A percentile compares a stretch with the other conserved stretches of the same genome.
Evolutionary conservation across 2,329 filamentous ascomycete species (phyloP).

Genomic region (Pezicula rhizophila): DNA sequence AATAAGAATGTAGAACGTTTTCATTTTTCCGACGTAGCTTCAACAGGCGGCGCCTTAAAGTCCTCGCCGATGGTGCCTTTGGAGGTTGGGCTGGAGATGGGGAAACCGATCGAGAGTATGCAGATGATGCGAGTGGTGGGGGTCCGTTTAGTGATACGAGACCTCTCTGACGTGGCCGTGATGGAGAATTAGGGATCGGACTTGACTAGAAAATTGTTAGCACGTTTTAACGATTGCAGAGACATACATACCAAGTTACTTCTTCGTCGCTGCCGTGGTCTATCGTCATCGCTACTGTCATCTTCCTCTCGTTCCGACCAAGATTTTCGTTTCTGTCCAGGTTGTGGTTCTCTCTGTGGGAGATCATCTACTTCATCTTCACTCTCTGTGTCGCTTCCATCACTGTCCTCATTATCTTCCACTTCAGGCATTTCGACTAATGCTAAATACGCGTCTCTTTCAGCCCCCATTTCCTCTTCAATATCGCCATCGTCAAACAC

Average conservation of each 20-base stretch:
- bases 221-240: slow-evolving; percentile 4
- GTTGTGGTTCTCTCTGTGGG: slow-evolving; percentile 42
- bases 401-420: slow-evolving; percentile 52
- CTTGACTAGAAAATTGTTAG: slow-evolving; percentile 43
- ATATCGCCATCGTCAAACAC: slow-evolving; percentile 97
- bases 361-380: slow-evolving; percentile 49
- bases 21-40: slow-evolving; percentile 75
- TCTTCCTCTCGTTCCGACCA: slow-evolving; percentile 67
- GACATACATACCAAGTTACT: slow-evolving; percentile 71
- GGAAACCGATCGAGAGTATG: slow-evolving; percentile 23
- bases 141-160: slow-evolving; percentile 49
- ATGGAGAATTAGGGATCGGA: slow-evolving; percentile 60
- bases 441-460: slow-evolving; percentile 79
- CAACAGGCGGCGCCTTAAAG: slow-evolving; percentile 66
- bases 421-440: slow-evolving; percentile 85
- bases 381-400: slow-evolving; percentile 43
- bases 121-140: slow-evolving; percentile 37
- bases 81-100: slow-evolving; percentile 53
- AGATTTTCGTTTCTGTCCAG: slow-evolving; percentile 72
- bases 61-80: slow-evolving; percentile 62
- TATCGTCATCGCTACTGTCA: slow-evolving; percentile 61
- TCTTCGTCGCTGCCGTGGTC: slow-evolving; percentile 72
- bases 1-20: slow-evolving; percentile 71
- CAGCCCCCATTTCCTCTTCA: slow-evolving; percentile 67
- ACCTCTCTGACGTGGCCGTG: slow-evolving; percentile 53